Base-by-base conservation (phyloP, 78 protist genomes). In the Corallochytrium limacisporum region DNA sequence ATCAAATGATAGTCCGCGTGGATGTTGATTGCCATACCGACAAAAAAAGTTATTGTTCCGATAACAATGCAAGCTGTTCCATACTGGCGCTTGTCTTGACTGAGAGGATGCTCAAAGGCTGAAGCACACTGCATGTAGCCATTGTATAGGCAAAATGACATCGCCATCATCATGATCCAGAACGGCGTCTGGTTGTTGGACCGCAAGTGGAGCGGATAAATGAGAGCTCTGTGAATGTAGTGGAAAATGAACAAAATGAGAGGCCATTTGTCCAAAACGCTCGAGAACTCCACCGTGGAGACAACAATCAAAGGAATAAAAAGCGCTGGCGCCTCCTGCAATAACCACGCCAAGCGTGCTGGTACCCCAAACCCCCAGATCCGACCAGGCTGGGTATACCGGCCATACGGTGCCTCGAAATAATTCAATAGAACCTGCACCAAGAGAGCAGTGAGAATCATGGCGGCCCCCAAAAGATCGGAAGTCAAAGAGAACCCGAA, bases 1-100 rank as follows among this genome's bases (percentile, higher is more conserved):
- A 28, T 29, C 59, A 79, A 63, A 29, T 66, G 43, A 42, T 31
- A 1, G 50, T 79, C 85, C 20, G 73, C 9, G 4, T 79, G 85
- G 10, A 62, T 24, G 42, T 79, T 79, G 65, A 79, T 51, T 22
- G 1, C 10, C 65, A 65, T 29, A 0, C 85, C 85, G 2, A 37
- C 2, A 38, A 26, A 0, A 10, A 77, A 77, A 18, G 35, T 12
- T 22, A 32, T 24, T 9, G 15, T 13, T 5, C 76, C 62, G n/a
- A 28, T 9, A 5, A 67, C 46, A 49, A 49, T 50, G 18, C 42
- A 44, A 7, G 65, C 36, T 62, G 44, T 15, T 4, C 53, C 13
- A 38, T 32, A n/a, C n/a, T 9, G 55, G n/a, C 37, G 47, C 22
- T 40, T 29, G n/a, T 20, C 75, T 18, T 9, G 75, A 29, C 15